Base-by-base conservation (phyloP, 1,284 basidiomycete species). In the Bondarzewia mesenterica region DNA sequence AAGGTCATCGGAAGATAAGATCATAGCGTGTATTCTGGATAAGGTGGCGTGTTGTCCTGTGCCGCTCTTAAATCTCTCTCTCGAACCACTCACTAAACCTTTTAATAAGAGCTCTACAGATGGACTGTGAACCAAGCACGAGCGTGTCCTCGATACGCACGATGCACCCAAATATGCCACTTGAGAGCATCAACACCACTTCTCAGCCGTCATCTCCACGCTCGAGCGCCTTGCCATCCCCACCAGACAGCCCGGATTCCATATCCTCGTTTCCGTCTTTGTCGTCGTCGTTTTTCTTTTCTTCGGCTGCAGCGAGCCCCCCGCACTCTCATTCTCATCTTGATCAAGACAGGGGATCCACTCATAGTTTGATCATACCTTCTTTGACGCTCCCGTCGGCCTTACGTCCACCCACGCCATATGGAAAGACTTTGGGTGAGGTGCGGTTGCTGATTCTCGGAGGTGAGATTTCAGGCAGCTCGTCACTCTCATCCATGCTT, bases 261-360 rank as follows among this genome's bases (percentile, higher is more conserved):
- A 68, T 82, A 41, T 85, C 83, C 1, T 86, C 83, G 5, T 68
- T 85, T 12, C 83, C 83, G 0, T 85, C 82, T 1, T 76, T 84
- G 7, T 75, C 78, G n/a, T 85, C 82, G 1, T 83, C 81, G 0
- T 84, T 83, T 69, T 82, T 86, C 66, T 85, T 85, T 67, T 84
- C 81, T 42, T 84, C 82, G 7, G 78, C 73, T 0, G 76, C 82
- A 7, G 76, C 75, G 1, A 80, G 77, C 52, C 82, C 82, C 7
- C 71, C 68, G 5, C 67, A 67, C 26, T 46, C 54, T 6, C 58
- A 57, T 20, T 44, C 53, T 25, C 72, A 71, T 5, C 63, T 65
- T 4, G 74, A 74, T 50, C 68, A 71, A 47, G 67, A 64, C 49
- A 63, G 60, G 45, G 74, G 75, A 46, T 65, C 64, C 5, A 69